These are phyloP conservation scores for Naganishia vaughanmartiniae DNA, from an alignment of 768 basidiomycete genomes.

Conservation along the genomic window DNA sequence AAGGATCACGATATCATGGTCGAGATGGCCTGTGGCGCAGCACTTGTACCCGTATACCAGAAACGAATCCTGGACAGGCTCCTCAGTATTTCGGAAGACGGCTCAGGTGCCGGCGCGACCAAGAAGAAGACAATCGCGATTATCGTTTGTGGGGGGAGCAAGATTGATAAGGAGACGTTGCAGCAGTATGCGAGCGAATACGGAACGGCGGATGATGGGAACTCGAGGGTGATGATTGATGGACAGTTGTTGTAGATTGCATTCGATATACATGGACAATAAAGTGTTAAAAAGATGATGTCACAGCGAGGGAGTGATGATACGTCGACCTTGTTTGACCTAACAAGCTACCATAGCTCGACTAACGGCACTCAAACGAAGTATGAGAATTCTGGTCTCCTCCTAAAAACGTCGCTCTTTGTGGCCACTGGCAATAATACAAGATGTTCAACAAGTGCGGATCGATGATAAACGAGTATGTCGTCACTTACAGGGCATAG, in stretches of 20 bases:
- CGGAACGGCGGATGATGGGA: background rate
- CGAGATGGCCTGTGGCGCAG: constrained; percentile 27
- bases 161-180: constrained; percentile 23
- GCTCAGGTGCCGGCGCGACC: background rate
- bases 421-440: background rate
- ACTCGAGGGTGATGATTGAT: constrained; percentile 4
- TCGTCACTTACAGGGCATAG: background rate
- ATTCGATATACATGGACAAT: background rate
- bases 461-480: background rate
- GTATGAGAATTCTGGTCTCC: background rate
- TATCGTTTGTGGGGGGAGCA: constrained; percentile 35
- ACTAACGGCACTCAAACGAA: background rate
- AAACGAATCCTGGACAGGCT: constrained; percentile 9
- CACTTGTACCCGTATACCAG: constrained; percentile 22
- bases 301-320: too few relatives aligned
- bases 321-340: too few relatives aligned
- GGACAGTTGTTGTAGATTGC: constrained; percentile 2
- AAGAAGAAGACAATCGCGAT: constrained; percentile 31
- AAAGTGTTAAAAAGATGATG: too few relatives aligned
- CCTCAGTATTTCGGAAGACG: background rate
- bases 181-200: constrained; percentile 22
- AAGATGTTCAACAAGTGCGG: background rate
- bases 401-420: background rate
- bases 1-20: constrained; percentile 27
- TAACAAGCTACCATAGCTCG: too few relatives aligned